Evolutionary conservation across 495 filamentous ascomycete genomes (phyloP), one percentile per base, ranked within the genome.

Genomic region (Trichoderma asperelloides): DNA sequence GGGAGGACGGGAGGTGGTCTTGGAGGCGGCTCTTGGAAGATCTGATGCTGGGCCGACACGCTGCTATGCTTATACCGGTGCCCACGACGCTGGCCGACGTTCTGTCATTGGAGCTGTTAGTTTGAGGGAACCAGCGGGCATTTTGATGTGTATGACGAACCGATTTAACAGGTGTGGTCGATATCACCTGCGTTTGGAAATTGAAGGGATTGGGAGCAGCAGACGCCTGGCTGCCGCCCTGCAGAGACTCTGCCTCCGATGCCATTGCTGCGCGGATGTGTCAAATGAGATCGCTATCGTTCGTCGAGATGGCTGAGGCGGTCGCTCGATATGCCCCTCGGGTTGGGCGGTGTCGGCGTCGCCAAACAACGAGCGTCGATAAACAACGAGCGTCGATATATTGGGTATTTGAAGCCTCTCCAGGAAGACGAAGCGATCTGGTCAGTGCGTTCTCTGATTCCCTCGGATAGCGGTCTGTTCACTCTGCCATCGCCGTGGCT

Each of bases 51-150:
- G 12, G 83, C 78, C 25, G 91, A 96, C 64, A 98, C 91, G 72
- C 91, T 95, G 74, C 90, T 94, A 80, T 98, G 95, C 70, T 97
- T 96, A 84, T 98, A 98, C 74, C 95, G 93, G 80, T 98, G 95
- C 37, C 95, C 95, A 65, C 93, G 89, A 66, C 95, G 87, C 76
- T 96, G 92, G 69, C 94, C 95, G 71, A 97, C 86, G 68, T 87
- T 89, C 87, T 91, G 73, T 30, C 3, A 66, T 47, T 51, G 40
- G 60, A 69, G 63, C 74, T 27, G 40, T 64, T 15, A 41, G 62
- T 23, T 25, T 69, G 21, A 40, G 21, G 40, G 21, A 33, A 25
- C 25, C 27, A 40, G 63, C 45, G 18, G 0, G 21, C 40, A 55
- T 64, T 12, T 27, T n/a, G 7, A 37, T 4, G 11, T 27, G 27